Base-by-base conservation (phyloP, 1,139 yeast genomes). In the Candida pseudocylindracea region DNA sequence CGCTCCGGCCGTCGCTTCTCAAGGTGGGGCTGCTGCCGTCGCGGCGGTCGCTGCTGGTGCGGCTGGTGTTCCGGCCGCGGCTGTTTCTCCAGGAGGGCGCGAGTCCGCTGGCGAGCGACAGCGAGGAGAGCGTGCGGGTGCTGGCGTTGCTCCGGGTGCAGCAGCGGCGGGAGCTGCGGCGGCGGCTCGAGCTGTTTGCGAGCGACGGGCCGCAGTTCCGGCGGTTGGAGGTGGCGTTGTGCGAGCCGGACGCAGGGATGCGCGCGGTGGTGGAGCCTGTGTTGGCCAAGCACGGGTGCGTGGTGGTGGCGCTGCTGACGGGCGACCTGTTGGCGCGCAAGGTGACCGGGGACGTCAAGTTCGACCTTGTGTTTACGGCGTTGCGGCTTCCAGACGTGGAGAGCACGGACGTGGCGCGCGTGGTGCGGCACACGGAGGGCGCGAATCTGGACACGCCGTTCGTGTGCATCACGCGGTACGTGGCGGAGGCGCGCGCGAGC, bases 221-320 rank as follows among this genome's bases (percentile, higher is more conserved):
- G 12, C 34, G 8, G 38, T 34, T 78, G 37, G 91, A 80, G 48
- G 72, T 81, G 3, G 54, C 85, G 33, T 61, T 81, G 27, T 83
- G 94, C 52, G 94, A 83, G 44, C 83, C 91, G 3, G 79, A 79
- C 38, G 88, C 94, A 0, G 75, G 75, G 33, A 74, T 79, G 39
- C 54, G 93, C 32, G 81, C 70, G 45, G 63, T 79, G 10, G 63
- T 75, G 30, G 66, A 71, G 32, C 67, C 64, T 36, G 60, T 74
- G 42, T 54, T 88, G 37, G 81, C 72, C 37, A 60, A 64, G 35
- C 50, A 75, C 27, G 93, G 92, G 0, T 81, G 94, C 51, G 67
- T 75, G 10, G 93, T 81, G 8, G 80, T 80, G 7, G 60, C 81
- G 2, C 79, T 79, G 7, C 58, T 72, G 0, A 72, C 74, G 39